Base-by-base conservation (phyloP, 805 yeast genomes). In the Ogataea kodamae region DNA sequence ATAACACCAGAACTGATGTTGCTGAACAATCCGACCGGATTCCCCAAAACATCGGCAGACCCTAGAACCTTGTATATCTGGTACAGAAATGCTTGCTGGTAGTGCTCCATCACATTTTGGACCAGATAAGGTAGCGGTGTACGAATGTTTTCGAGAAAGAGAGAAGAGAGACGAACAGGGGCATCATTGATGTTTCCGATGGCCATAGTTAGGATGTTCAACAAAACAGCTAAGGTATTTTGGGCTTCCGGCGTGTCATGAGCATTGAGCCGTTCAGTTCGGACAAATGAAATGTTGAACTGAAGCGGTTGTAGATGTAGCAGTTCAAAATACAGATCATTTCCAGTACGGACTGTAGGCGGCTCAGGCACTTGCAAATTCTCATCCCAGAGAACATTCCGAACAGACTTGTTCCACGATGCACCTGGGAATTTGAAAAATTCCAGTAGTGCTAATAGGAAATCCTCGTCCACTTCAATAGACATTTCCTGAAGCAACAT, bases 141-240 rank as follows among this genome's bases (percentile, higher is more conserved):
- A 40, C 96, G 72, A 9, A 89, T 78, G 54, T 92, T 92, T 49
- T 88, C 97, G 54, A 90, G 72, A 39, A 87, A 71, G 46, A 94
- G 67, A 0, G 97, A 88, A 51, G 90, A 87, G 55, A 92, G 64
- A 50, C 82, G 75, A 26, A 92, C 84, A 1, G 97, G 97, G 0
- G 99, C 98, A 59, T 92, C 97, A 54, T 90, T 90, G 40, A 94
- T 85, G 56, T 90, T 92, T 16, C 97, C 98, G 43, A 92, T 76
- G 0, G 98, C 95, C 97, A 90, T 89, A 0, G 97, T 88, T 40
- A 92, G 65, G 22, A 90, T 78, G 55, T 92, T 87, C 46, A 86
- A 68, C 43, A 87, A 76, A 56, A 84, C 82, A 72, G 81, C 73
- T 30, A 89, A 55, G 0, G 92, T 67, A 44, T 78, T 81, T 28